phyloP scores from a whole-genome alignment of 1,284 basidiomycete genomes.

The Dichomitus squalens region DNA sequence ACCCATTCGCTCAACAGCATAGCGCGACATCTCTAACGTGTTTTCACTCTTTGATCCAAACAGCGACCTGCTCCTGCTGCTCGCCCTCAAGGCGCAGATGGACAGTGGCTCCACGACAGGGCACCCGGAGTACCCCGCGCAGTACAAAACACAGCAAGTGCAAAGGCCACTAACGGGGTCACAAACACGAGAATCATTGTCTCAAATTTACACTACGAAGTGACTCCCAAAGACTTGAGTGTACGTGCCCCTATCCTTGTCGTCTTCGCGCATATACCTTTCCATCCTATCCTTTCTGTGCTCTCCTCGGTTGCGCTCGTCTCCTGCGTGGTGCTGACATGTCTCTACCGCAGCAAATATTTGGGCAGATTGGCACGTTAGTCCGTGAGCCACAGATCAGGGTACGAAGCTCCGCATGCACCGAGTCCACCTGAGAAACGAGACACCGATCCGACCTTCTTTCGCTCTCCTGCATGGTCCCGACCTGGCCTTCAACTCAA shows the following conservation, averaged over 20 bases:
- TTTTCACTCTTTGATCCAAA: not conserved
- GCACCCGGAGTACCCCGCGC: constrained; percentile 48
- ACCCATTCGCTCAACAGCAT: not conserved
- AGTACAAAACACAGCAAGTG: constrained; percentile 28
- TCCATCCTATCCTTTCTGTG: not conserved
- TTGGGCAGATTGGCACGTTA: constrained; percentile 91
- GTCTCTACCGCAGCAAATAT: constrained; percentile 69
- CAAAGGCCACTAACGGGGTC: constrained; percentile 31
- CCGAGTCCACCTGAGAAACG: constrained; percentile 52
- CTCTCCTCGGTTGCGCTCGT: too few species aligned
- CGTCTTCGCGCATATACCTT: too few species aligned
- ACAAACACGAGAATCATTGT: constrained; percentile 74
- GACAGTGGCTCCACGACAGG: constrained; percentile 70
- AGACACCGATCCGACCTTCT: constrained; percentile 45
- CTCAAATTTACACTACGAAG: constrained; percentile 92
- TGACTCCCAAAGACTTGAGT: constrained; percentile 85
- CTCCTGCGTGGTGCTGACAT: constrained; percentile 10
- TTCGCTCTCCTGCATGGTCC: constrained; percentile 38
- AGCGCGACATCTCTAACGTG: constrained; percentile 6
- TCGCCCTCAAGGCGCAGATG: constrained; percentile 50
- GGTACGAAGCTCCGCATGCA: constrained; percentile 76
- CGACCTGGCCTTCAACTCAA: constrained; percentile 8
- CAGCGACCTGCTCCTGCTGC: constrained; percentile 48
- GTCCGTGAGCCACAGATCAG: constrained; percentile 90
- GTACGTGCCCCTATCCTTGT: constrained; percentile 47